Evolutionary conservation across 164 flowering plant species (phyloP).

Genomic region (Pachysandra terminalis): DNA sequence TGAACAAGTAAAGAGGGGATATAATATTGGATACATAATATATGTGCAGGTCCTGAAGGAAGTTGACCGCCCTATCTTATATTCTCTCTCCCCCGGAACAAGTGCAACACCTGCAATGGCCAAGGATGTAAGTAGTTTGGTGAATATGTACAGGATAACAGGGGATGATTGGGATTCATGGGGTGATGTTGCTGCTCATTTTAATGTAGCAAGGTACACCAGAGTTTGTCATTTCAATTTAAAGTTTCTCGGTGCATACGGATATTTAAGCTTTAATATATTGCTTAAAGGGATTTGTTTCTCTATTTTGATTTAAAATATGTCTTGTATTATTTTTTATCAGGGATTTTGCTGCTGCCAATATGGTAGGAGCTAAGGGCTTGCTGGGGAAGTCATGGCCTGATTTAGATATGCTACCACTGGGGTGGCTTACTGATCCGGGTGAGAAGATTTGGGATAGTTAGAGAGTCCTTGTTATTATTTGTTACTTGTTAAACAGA

Average conservation of each 20-base stretch:
- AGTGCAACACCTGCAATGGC: constrained; percentile 82
- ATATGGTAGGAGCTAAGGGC: constrained; percentile 66
- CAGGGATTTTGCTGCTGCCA: constrained; percentile 70
- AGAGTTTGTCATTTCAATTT: not conserved
- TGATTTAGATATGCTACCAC: constrained; percentile 90
- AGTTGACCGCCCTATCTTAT: constrained; percentile 60
- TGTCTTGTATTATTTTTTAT: not conserved
- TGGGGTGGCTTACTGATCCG: constrained; percentile 85
- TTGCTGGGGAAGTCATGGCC: constrained; percentile 89
- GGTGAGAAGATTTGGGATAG: constrained; percentile 29
- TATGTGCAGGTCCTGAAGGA: constrained; percentile 54
- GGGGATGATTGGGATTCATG: constrained; percentile 96
- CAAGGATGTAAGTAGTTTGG: constrained; percentile 45
- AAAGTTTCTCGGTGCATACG: not conserved
- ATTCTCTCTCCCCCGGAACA: constrained; percentile 92
- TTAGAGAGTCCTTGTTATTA: not conserved
- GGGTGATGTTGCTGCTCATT: constrained; percentile 74
- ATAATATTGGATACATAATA: not conserved
- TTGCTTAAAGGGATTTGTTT: no score
- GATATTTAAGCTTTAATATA: no score
- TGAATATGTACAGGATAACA: constrained; percentile 87
- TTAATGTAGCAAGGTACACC: constrained; percentile 66
- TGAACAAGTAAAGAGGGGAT: not conserved
- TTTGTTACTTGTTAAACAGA: not conserved
- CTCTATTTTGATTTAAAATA: no score